Conservation (phyloP, 2,329 filamentous ascomycete species). For the Botrytis elliptica region DNA sequence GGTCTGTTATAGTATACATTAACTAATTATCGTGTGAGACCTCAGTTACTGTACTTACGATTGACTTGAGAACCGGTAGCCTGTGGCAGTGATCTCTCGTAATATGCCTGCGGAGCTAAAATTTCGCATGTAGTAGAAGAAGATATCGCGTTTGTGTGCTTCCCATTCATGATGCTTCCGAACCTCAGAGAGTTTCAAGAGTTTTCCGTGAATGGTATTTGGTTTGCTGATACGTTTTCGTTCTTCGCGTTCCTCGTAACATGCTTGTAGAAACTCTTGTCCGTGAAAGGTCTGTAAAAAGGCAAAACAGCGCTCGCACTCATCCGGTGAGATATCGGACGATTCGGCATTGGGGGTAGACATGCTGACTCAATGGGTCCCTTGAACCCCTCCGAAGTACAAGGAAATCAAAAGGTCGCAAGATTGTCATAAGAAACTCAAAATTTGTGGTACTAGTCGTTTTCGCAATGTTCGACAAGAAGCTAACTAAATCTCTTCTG, state of each 20-base stretch:
- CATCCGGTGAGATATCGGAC: not conserved
- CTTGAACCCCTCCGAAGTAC: not conserved
- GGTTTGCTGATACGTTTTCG: slow-evolving; percentile 11
- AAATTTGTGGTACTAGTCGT: not conserved
- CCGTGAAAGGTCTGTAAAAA: slow-evolving; percentile 5
- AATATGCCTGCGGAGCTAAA: slow-evolving; percentile 10
- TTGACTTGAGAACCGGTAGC: slow-evolving; percentile 8
- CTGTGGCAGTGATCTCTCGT: not conserved
- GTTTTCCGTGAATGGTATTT: not conserved
- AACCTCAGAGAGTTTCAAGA: not conserved
- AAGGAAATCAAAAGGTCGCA: not conserved
- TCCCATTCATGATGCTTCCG: slow-evolving; percentile 13
- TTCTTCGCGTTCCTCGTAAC: slow-evolving; percentile 11
- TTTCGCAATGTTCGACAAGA: not conserved
- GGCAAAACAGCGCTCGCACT: slow-evolving; percentile 15
- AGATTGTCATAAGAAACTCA: not conserved
- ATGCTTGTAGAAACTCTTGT: slow-evolving; percentile 8
- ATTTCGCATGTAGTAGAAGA: slow-evolving; percentile 13
- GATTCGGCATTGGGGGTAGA: not conserved
- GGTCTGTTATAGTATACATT: not conserved
- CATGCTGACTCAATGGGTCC: not conserved
- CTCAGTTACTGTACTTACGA: slow-evolving; percentile 9
- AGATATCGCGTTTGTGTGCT: slow-evolving; percentile 5
- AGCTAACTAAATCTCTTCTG: not conserved
- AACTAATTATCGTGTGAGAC: not conserved